phyloP scores from a whole-genome alignment of 2,329 filamentous ascomycete species.

The Aspergillus brunneoviolaceus region DNA sequence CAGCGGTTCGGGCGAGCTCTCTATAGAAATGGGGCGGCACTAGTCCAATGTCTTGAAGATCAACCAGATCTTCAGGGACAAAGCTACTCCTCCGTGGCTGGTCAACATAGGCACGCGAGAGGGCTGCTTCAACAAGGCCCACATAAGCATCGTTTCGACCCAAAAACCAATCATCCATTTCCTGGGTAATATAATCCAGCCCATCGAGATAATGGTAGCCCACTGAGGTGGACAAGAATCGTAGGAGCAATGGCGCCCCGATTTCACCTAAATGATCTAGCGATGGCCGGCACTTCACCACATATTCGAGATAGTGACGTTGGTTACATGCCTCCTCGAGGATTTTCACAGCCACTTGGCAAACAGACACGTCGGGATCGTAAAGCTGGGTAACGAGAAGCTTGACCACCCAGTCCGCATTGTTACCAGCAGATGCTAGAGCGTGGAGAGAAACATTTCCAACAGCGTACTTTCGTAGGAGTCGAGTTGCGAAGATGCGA shows the following conservation, averaged over 20 bases:
- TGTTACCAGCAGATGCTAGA: constrained; percentile 48
- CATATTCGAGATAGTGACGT: constrained; percentile 86
- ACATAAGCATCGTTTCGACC: constrained; percentile 97
- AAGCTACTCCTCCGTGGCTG: constrained; percentile 49
- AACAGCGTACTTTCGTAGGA: constrained; percentile 82
- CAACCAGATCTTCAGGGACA: constrained; percentile 58
- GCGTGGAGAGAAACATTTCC: constrained; percentile 47
- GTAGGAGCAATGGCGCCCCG: constrained; percentile 83
- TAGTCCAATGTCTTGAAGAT: constrained; percentile 56
- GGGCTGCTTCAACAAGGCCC: constrained; percentile 87
- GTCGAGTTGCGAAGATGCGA: constrained; percentile 82
- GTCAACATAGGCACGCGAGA: constrained; percentile 75
- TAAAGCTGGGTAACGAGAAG: constrained; percentile 97
- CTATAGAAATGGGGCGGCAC: constrained; percentile 98
- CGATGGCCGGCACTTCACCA: constrained; percentile 92
- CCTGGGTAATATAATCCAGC: constrained; percentile 96
- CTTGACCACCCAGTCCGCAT: constrained; percentile 94
- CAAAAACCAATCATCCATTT: constrained; percentile 99
- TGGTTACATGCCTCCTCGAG: constrained; percentile 96
- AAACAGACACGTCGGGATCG: constrained; percentile 95
- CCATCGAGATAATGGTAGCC: constrained; percentile 97
- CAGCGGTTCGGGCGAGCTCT: constrained; percentile 85
- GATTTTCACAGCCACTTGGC: constrained; percentile 93
- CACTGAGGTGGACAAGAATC: constrained; percentile 92
- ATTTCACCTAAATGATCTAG: constrained; percentile 96